Base-by-base conservation (phyloP, 176 grass and related monocot genomes). In the Rhipidocladum racemiflorum region DNA sequence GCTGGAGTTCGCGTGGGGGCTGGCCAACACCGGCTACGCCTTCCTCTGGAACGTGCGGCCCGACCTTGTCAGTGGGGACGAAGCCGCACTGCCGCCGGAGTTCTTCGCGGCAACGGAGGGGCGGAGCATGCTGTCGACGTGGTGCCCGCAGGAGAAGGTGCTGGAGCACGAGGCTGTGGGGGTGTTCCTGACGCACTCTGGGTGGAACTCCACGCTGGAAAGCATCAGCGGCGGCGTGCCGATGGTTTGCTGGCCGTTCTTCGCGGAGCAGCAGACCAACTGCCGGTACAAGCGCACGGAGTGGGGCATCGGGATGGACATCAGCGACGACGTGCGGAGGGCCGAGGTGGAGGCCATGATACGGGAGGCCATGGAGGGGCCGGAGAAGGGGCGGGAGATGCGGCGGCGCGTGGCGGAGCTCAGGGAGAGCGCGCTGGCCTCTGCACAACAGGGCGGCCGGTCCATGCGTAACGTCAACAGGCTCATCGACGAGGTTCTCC, bases 121-220 rank as follows among this genome's bases (percentile, higher is more conserved):
- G 1, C 44, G 89, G n/a, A 54, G 81, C 43, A 38, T 83, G 67
- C 25, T 86, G 38, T 54, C 85, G 7, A 81, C 69, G 28, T 91
- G 89, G 89, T 88, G 89, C 65, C 89, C 85, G 39, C 81, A 85
- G 71, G 89, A 48, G 56, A 66, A n/a, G 28, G 85, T 91, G 46
- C 85, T 91, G 48, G 72, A 38, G 18, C 88, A 90, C 68, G 61
- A 72, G 17, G 79, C 94, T 0, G 84, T 93, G 0, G 91, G 94
- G 43, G 92, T 88, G 57, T 94, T 97, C 80, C 74, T 97, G n/a
- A 94, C 91, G 0, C 94, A 97, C 76, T 97, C 85, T 14, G 89
- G 94, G 1, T 97, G 94, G 94, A 97, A 97, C 91, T 94, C 94
- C 1, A 86, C 87, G n/a, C 15, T 91, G 24, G 94, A 97, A 86